Conservation (phyloP, 495 filamentous ascomycete species). For the Aspergillus sparsus region DNA sequence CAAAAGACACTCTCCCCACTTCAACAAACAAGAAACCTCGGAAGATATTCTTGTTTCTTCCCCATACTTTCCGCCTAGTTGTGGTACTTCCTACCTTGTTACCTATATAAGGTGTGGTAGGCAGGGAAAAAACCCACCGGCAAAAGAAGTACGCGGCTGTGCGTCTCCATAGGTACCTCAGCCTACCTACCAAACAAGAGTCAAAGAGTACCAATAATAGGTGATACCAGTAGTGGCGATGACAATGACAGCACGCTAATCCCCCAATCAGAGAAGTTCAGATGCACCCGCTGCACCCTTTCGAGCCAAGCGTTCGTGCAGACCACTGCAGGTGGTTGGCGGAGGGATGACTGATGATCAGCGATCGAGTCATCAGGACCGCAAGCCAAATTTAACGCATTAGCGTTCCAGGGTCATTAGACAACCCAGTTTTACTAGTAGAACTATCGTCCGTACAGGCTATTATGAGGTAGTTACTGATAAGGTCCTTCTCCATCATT, state of each 20-base stretch:
- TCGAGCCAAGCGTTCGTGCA: neutral
- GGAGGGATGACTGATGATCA: conserved; percentile 7
- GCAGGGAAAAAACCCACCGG: no score
- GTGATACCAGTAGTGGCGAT: neutral
- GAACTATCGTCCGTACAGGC: neutral
- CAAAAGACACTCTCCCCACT: no score
- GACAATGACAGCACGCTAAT: conserved; percentile 1
- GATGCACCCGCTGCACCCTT: neutral
- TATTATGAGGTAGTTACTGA: no score
- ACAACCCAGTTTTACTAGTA: conserved; percentile 2
- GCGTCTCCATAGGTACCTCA: no score
- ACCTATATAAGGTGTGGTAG: no score
- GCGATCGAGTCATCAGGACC: conserved; percentile 11
- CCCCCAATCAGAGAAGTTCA: neutral
- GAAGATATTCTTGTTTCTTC: no score
- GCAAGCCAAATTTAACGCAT: conserved; percentile 11
- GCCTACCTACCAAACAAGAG: neutral
- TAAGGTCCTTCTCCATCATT: no score
- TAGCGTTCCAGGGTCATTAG: conserved; percentile 1
- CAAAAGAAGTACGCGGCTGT: no score
- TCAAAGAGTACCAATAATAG: neutral
- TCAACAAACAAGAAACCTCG: no score
- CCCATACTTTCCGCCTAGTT: no score
- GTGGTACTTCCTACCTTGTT: no score
- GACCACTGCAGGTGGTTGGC: neutral